Base-by-base conservation (phyloP, 805 yeast species). In the Schwanniomyces occidentalis region DNA sequence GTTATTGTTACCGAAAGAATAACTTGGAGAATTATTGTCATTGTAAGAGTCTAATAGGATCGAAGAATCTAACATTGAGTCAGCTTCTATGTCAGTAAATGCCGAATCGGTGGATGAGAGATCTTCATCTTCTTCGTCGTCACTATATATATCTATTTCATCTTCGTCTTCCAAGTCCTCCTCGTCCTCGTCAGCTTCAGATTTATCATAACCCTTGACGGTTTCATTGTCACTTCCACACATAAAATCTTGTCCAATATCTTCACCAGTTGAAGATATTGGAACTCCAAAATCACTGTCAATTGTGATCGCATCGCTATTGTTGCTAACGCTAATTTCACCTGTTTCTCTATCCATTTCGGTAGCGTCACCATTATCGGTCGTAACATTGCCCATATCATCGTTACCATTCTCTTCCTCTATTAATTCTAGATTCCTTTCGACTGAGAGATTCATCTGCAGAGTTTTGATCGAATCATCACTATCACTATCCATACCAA, bases 61-160 rank as follows among this genome's bases (percentile, higher is more conserved):
- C 7, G 58, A 58, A 9, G 56, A 45, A 24, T 48, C 65, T 21
- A 58, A 42, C n/a, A 63, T 49, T 2, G 69, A 64, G 24, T 61
- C 69, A 4, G 57, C 56, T 31, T 68, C 73, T 8, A 66, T 61
- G 30, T 68, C 74, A 0, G 72, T 69, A 38, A 68, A 65, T 9
- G 70, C 71, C 2, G 73, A 65, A 29, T 69, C 73, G 5, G 58
- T 46, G 7, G 65, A 53, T 0, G 65, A 56, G 4, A 42, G 45
- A 12, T 52, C 62, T 8, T 54, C 60, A 8, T 48, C 61, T n/a
- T 47, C 55, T 21, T 51, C 59, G 13, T 45, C 53, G 5, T 51
- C 58, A 8, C 53, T 58, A n/a, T 59, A 60, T 18, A 46, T 42
- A 17, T 60, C 57, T 14, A 44, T 52, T 10, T 48, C 47, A 9